A percentile compares a stretch with the other conserved stretches of the same genome.
Conservation (phyloP, 1,284 basidiomycete genomes). For the Bondarzewia mesenterica region DNA sequence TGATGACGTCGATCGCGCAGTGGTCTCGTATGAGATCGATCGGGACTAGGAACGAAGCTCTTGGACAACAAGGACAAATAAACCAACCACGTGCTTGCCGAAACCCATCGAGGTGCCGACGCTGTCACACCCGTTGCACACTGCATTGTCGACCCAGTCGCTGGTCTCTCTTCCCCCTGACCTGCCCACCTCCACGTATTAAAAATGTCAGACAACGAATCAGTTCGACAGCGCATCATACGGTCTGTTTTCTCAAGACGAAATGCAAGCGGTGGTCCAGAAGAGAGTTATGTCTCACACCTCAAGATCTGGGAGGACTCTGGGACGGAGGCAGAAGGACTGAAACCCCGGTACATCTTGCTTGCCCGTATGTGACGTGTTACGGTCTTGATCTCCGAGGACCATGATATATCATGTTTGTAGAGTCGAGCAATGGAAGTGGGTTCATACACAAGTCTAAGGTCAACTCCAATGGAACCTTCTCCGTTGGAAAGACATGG, state of each 20-base stretch:
- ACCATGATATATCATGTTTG: conserved; percentile 11
- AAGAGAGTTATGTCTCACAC: conserved; percentile 79
- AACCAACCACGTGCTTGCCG: not conserved
- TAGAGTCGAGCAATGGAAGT: conserved; percentile 57
- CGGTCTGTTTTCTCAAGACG: conserved; percentile 75
- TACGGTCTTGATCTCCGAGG: conserved; percentile 2
- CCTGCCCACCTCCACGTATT: not conserved
- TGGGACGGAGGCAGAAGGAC: conserved; percentile 50
- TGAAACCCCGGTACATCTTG: conserved; percentile 82
- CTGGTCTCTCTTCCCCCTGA: too few relatives aligned
- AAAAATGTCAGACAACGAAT: conserved; percentile 48
- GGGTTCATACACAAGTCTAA: conserved; percentile 94
- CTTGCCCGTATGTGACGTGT: conserved; percentile 64
- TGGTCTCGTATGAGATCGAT: not conserved
- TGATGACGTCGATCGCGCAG: not conserved
- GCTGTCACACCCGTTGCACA: too few relatives aligned
- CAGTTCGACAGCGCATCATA: conserved; percentile 62
- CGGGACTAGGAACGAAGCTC: conserved; percentile 10
- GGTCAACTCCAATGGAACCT: conserved; percentile 89
- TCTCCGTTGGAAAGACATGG: conserved; percentile 99
- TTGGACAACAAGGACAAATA: conserved; percentile 18
- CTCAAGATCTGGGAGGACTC: conserved; percentile 87
- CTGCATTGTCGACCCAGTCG: too few relatives aligned
- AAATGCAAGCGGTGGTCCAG: conserved; percentile 50
- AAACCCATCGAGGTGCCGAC: too few relatives aligned